phyloP scores from a whole-genome alignment of 129 eudicot species.

The Solidago caesia region DNA sequence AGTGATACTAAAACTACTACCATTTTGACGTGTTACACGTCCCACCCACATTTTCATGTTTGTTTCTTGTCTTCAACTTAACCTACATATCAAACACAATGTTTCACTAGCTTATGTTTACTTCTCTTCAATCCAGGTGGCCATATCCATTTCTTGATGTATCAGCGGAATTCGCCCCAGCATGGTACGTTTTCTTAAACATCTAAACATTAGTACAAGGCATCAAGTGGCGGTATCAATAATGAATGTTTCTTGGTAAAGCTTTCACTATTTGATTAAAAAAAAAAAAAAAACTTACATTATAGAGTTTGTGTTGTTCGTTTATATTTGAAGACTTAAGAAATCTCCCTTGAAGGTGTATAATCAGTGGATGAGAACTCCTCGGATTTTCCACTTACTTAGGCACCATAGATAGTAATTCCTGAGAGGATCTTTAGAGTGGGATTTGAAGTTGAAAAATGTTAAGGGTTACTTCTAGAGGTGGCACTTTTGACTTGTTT shows the following conservation, averaged over 20 bases:
- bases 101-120: background rate
- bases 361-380: too few relatives aligned
- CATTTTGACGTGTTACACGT: background rate
- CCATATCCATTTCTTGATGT: conserved; percentile 86
- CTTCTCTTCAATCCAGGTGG: conserved; percentile 62
- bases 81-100: background rate
- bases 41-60: background rate
- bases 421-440: too few relatives aligned
- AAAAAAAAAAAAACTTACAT: too few relatives aligned
- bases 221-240: background rate
- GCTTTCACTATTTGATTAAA: background rate
- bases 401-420: too few relatives aligned
- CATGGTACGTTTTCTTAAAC: conserved; percentile 53
- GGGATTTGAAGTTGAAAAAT: background rate
- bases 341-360: too few relatives aligned
- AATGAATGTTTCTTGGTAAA: background rate
- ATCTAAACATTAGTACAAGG: conserved; percentile 1
- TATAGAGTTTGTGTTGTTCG: too few relatives aligned
- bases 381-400: too few relatives aligned
- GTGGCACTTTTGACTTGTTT: background rate
- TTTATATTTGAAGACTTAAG: too few relatives aligned
- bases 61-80: background rate
- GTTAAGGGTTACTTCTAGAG: background rate
- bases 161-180: conserved; percentile 54
- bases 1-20: background rate